Evolutionary conservation across 371 early-diverging fungal species (phyloP).

Genomic region (Dichotomocladium elegans): DNA sequence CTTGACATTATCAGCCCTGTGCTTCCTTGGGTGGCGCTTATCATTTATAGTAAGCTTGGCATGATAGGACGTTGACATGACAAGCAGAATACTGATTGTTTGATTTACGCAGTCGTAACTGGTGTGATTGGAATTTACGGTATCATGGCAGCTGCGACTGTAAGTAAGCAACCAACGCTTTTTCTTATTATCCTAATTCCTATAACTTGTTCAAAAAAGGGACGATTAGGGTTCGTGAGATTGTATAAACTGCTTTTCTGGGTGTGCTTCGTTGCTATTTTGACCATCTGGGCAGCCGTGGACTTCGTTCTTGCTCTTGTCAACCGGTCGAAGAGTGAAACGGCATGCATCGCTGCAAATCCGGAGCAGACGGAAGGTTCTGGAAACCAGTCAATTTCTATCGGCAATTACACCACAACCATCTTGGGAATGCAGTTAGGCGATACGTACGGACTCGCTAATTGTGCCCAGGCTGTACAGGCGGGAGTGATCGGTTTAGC

Average conservation of each 20-base stretch:
- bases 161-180: conserved; percentile 11
- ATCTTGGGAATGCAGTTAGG: conserved; percentile 44
- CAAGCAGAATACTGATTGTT: background rate
- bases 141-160: conserved; percentile 21
- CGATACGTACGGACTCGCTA: conserved; percentile 40
- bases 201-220: conserved; percentile 13
- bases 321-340: conserved; percentile 24
- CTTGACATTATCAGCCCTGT: conserved; percentile 21
- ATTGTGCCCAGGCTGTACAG: conserved; percentile 42
- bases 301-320: conserved; percentile 31
- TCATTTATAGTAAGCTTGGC: conserved; percentile 18
- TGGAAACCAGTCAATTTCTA: conserved; percentile 9
- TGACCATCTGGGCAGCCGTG: conserved; percentile 34
- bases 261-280: conserved; percentile 22
- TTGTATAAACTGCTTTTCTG: conserved; percentile 34
- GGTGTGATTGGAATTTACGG: conserved; percentile 31
- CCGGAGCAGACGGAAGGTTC: conserved; percentile 13
- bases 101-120: conserved; percentile 25
- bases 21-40: conserved; percentile 33
- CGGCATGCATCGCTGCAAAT: conserved; percentile 27
- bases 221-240: conserved; percentile 37
- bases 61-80: background rate
- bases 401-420: conserved; percentile 30
- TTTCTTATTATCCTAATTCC: background rate
- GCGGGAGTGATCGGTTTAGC: conserved; percentile 41